Percentiles rank a stretch among this genome's conserved stretches.
phyloP scores from a whole-genome alignment of 352 stramenopile genomes.

The Aphanomyces invadans region DNA sequence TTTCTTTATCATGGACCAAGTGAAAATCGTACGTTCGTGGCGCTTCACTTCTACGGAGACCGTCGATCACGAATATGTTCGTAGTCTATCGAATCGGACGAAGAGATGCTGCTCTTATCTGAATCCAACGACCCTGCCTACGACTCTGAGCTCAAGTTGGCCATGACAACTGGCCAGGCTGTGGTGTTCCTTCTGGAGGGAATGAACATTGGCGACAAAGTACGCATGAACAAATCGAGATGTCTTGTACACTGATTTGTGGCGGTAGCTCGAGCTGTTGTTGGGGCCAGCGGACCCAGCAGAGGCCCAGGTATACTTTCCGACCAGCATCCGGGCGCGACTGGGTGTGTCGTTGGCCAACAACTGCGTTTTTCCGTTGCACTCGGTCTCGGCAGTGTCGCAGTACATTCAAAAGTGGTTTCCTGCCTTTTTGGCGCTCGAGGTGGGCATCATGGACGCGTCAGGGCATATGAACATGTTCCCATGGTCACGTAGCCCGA shows the following conservation, averaged over 20 bases:
- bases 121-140: neutral
- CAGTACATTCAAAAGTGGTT: slow-evolving; percentile 1
- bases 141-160: slow-evolving; percentile 1
- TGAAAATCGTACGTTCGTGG: neutral
- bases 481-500: slow-evolving; percentile 24
- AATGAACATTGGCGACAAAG: slow-evolving; percentile 32
- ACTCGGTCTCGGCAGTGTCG: neutral
- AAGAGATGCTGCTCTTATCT: neutral
- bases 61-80: too few relatives aligned
- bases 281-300: slow-evolving; percentile 35
- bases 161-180: neutral
- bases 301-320: slow-evolving; percentile 38
- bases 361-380: slow-evolving; percentile 4
- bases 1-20: slow-evolving; percentile 16
- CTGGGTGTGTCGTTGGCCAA: slow-evolving; percentile 17
- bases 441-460: too few relatives aligned
- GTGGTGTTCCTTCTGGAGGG: slow-evolving; percentile 38
- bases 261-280: slow-evolving; percentile 19
- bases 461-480: too few relatives aligned
- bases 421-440: neutral
- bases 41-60: neutral
- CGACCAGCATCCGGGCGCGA: slow-evolving; percentile 39
- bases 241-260: neutral
- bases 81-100: slow-evolving; percentile 2
- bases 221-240: slow-evolving; percentile 25